Percentiles rank a stretch among this genome's conserved stretches.
Evolutionary conservation across 208 protist genomes (phyloP).

Genomic region (Herpetomonas samuelpessoai): DNA sequence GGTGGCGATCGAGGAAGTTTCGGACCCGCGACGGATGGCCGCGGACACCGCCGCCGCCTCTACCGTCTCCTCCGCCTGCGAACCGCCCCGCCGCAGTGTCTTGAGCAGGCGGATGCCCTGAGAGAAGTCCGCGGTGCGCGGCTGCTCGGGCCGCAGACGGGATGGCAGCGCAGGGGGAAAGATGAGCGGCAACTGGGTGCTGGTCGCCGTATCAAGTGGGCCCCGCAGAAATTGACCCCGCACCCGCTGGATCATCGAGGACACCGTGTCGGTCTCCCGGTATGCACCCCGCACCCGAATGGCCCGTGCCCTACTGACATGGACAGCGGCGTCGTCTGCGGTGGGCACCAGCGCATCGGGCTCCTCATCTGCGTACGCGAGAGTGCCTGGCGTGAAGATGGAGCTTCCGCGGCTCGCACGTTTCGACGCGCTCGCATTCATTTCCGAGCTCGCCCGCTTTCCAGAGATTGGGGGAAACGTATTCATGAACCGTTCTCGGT

Average conservation of each 20-base stretch:
- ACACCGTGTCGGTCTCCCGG: slow-evolving; percentile 24
- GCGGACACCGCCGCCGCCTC: no score
- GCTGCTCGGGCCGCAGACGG: slow-evolving; percentile 25
- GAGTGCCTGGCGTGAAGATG: no score
- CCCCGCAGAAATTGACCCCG: slow-evolving; percentile 39
- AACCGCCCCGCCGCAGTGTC: slow-evolving; percentile 2
- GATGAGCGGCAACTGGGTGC: slow-evolving; percentile 36
- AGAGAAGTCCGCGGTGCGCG: slow-evolving; percentile 29
- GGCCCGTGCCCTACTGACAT: background rate
- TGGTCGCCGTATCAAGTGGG: slow-evolving; percentile 4
- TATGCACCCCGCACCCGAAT: background rate
- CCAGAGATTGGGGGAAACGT: background rate
- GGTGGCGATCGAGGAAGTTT: no score
- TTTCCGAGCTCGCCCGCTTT: background rate
- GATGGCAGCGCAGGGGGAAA: slow-evolving; percentile 40
- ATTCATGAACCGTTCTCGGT: background rate
- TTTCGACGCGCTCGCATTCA: no score
- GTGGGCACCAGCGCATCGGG: no score
- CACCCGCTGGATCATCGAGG: slow-evolving; percentile 52
- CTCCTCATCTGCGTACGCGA: no score
- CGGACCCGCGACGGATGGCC: no score
- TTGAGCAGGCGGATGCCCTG: slow-evolving; percentile 23
- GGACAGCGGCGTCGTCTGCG: background rate
- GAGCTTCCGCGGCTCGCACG: no score
- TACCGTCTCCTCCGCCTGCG: no score